These are phyloP conservation scores for Candida railenensis DNA, from an alignment of 805 yeast genomes.

Conservation along the genomic window DNA sequence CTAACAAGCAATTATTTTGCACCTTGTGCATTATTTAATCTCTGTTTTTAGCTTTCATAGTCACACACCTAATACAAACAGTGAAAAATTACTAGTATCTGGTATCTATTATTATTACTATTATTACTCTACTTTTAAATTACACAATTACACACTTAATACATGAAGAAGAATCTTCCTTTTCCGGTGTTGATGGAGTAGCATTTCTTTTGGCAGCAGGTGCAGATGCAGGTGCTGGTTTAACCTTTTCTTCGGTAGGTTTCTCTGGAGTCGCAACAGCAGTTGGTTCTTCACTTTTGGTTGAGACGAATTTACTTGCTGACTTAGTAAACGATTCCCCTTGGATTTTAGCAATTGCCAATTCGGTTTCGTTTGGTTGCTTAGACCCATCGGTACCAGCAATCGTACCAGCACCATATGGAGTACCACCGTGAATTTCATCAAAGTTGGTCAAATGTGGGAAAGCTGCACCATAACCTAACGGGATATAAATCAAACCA, in stretches of 20 bases:
- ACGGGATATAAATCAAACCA: constrained; percentile 24
- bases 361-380: constrained; percentile 17
- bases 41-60: too few species aligned
- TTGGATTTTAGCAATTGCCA: constrained; percentile 19
- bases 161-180: constrained; percentile 3
- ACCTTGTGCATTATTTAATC: not conserved
- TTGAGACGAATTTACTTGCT: constrained; percentile 17
- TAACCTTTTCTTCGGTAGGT: constrained; percentile 4
- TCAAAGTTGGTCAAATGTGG: constrained; percentile 15
- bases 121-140: not conserved
- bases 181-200: constrained; percentile 1
- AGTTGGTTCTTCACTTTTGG: not conserved
- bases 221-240: constrained; percentile 1
- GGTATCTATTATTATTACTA: not conserved
- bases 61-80: too few species aligned
- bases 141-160: constrained; percentile 6
- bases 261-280: constrained; percentile 3
- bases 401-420: constrained; percentile 27
- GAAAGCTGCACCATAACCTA: constrained; percentile 19
- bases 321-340: constrained; percentile 16
- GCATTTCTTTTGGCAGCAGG: constrained; percentile 6
- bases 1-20: not conserved
- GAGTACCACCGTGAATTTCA: constrained; percentile 25
- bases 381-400: constrained; percentile 24
- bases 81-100: too few species aligned